These are phyloP conservation scores for Coniochaeta hoffmannii DNA, from an alignment of 2,329 filamentous ascomycete species.

Conservation along the genomic window DNA sequence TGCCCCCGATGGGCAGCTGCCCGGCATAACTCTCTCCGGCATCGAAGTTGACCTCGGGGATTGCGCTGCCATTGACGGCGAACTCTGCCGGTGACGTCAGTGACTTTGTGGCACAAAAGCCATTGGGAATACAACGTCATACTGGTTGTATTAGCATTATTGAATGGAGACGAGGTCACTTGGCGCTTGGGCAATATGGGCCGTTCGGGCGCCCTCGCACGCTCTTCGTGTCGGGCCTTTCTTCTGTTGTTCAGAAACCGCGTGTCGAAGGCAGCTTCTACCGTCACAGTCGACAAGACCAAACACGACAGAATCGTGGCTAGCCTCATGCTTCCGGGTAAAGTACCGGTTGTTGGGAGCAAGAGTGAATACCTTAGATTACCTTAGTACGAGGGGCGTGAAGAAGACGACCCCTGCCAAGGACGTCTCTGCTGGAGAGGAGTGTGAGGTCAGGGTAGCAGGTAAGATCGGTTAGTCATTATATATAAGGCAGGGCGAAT, in stretches of 20 bases:
- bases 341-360: too few relatives aligned
- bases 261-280: not conserved
- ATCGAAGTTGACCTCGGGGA: constrained; percentile 62
- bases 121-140: not conserved
- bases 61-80: constrained; percentile 50
- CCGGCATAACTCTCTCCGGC: constrained; percentile 57
- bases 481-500: too few relatives aligned
- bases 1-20: constrained; percentile 44
- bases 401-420: not conserved
- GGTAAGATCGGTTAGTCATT: too few relatives aligned
- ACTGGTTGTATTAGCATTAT: not conserved
- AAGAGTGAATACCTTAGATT: too few relatives aligned
- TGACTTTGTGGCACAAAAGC: not conserved
- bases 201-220: not conserved
- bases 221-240: not conserved
- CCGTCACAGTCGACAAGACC: not conserved
- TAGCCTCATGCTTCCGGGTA: not conserved
- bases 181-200: not conserved
- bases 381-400: too few relatives aligned
- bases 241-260: not conserved
- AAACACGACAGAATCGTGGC: not conserved
- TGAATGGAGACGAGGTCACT: not conserved
- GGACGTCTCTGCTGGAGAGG: not conserved
- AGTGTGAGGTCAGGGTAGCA: too few relatives aligned
- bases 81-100: constrained; percentile 35